Conservation (phyloP, 352 stramenopile species). For the Phytophthora niederhauseri region DNA sequence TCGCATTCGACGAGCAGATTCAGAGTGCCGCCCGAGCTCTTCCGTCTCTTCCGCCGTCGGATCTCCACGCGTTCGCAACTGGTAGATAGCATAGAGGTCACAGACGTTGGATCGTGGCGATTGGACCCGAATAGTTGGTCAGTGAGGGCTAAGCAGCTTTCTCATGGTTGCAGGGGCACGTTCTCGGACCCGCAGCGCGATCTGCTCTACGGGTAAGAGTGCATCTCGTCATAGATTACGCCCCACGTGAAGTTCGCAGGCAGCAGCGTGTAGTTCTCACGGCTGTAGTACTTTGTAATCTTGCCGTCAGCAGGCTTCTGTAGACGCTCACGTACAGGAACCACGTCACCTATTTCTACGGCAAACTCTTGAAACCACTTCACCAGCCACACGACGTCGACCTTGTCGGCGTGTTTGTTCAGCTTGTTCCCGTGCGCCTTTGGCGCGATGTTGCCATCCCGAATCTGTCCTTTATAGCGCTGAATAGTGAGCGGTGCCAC, state of each 20-base stretch:
- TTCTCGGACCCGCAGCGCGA: not conserved
- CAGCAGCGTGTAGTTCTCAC: no score
- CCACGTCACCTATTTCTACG: not conserved
- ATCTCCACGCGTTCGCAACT: not conserved
- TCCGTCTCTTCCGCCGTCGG: slow-evolving; percentile 10
- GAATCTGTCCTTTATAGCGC: not conserved
- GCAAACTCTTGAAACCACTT: not conserved
- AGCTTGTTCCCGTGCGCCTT: slow-evolving; percentile 1
- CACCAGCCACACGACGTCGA: not conserved
- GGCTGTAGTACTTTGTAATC: slow-evolving; percentile 16
- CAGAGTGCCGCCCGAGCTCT: slow-evolving; percentile 9
- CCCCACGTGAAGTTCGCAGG: slow-evolving; percentile 20
- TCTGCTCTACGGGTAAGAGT: slow-evolving; percentile 5
- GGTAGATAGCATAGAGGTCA: slow-evolving; percentile 19
- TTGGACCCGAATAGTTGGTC: slow-evolving; percentile 7
- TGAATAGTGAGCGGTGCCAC: not conserved
- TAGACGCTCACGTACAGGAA: not conserved
- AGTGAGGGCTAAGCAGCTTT: slow-evolving; percentile 12
- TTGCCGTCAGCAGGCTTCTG: not conserved
- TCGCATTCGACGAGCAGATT: slow-evolving; percentile 15
- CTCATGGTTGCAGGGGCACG: slow-evolving; percentile 11
- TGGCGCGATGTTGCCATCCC: not conserved
- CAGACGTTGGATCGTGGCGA: slow-evolving; percentile 16
- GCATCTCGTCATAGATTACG: slow-evolving; percentile 16
- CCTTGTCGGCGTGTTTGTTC: no score